Evolutionary conservation across 176 grass and related monocot species (phyloP).

Genomic region (Poa pratensis): DNA sequence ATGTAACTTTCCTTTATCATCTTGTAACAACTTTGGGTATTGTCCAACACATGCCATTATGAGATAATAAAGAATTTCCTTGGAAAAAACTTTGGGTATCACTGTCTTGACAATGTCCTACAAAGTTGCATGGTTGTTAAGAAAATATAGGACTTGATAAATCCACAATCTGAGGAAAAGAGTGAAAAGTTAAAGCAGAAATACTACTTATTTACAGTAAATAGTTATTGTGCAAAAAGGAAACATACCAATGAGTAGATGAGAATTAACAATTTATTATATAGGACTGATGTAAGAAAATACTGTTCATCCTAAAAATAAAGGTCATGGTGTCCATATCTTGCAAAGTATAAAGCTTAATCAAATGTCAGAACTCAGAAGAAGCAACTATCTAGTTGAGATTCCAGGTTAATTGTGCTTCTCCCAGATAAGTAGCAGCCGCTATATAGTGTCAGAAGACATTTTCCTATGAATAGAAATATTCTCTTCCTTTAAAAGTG

Average conservation of each 20-base stretch:
- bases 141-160: background rate
- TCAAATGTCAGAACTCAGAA: background rate
- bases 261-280: background rate
- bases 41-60: background rate
- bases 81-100: constrained; percentile 19
- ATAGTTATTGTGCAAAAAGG: background rate
- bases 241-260: background rate
- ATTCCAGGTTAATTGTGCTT: constrained; percentile 6
- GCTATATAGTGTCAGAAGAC: background rate
- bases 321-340: background rate
- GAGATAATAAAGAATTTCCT: constrained; percentile 11
- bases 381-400: background rate
- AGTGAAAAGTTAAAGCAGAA: background rate
- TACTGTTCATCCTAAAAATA: background rate
- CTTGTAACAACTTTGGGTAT: background rate
- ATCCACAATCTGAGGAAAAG: background rate
- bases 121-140: background rate
- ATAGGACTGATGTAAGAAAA: background rate
- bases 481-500: background rate
- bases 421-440: background rate
- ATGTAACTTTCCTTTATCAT: constrained; percentile 2
- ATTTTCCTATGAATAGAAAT: background rate
- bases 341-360: background rate
- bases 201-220: background rate
- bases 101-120: constrained; percentile 9